Percentiles rank a stretch among this genome's conserved stretches.
These are phyloP conservation scores for Iodosphaeria phyllophila DNA, from an alignment of 2,329 filamentous ascomycete species.

Conservation along the genomic window DNA sequence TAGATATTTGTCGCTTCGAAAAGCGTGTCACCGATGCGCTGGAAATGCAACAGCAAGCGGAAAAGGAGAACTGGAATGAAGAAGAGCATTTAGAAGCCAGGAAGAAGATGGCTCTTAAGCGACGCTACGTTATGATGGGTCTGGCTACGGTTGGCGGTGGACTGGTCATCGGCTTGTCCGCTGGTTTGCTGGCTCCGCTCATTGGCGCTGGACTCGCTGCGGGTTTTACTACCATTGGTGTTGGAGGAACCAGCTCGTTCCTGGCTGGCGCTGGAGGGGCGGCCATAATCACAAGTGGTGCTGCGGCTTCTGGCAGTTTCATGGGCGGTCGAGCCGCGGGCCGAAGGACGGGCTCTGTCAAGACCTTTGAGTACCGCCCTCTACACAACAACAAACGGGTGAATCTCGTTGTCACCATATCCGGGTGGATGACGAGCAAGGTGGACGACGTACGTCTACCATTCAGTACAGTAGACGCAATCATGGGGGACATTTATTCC, in stretches of 20 bases:
- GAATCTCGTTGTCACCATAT: constrained; percentile 86
- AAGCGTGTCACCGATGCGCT: constrained; percentile 91
- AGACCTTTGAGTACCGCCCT: constrained; percentile 91
- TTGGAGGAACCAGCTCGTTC: constrained; percentile 75
- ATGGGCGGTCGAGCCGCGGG: constrained; percentile 78
- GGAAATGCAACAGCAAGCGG: constrained; percentile 90
- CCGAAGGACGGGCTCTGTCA: constrained; percentile 75
- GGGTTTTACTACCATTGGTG: constrained; percentile 87
- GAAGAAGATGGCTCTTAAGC: constrained; percentile 63
- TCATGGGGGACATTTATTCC: constrained; percentile 97
- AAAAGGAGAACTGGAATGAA: constrained; percentile 96
- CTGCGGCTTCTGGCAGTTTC: constrained; percentile 68
- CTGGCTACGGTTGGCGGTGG: constrained; percentile 89
- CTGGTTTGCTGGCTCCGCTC: constrained; percentile 76
- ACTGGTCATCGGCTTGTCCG: constrained; percentile 85
- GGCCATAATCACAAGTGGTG: constrained; percentile 80
- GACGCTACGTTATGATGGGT: constrained; percentile 86
- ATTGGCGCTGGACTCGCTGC: constrained; percentile 89
- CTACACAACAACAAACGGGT: constrained; percentile 96
- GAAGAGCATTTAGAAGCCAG: constrained; percentile 80
- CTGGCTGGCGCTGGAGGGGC: constrained; percentile 82
- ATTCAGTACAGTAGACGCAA: constrained; percentile 86
- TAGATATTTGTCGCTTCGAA: constrained; percentile 92
- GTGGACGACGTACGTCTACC: constrained; percentile 90
- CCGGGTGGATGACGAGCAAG: constrained; percentile 97